These are phyloP conservation scores for Lecanicillium sp. DNA, from an alignment of 2,329 filamentous ascomycete genomes.

Conservation along the genomic window DNA sequence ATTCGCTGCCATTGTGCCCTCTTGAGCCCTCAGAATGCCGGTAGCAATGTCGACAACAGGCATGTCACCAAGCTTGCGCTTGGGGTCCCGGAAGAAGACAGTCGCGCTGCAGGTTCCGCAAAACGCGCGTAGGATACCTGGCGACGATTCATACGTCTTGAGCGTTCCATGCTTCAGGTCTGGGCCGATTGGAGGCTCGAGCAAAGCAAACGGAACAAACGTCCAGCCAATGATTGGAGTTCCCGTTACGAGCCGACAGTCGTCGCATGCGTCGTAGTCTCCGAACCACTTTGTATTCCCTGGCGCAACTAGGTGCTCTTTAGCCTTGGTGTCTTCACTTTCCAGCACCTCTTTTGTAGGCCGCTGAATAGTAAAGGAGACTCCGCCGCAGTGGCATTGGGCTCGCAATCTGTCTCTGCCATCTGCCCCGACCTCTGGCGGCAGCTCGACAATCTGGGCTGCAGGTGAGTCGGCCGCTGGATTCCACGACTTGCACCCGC, in stretches of 20 bases:
- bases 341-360: conserved; percentile 23
- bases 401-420: conserved; percentile 32
- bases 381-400: conserved; percentile 37
- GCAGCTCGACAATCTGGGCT: conserved; percentile 17
- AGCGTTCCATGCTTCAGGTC: conserved; percentile 33
- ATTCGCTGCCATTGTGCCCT: conserved; percentile 32
- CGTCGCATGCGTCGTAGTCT: conserved; percentile 31
- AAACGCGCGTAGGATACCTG: conserved; percentile 31
- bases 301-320: conserved; percentile 24
- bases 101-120: conserved; percentile 39
- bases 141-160: conserved; percentile 32
- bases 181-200: conserved; percentile 26
- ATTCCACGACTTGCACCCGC: conserved; percentile 25
- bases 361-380: conserved; percentile 35
- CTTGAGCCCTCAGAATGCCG: conserved; percentile 35
- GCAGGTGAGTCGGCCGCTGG: conserved; percentile 20
- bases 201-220: conserved; percentile 27
- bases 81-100: conserved; percentile 24
- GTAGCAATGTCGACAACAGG: conserved; percentile 33
- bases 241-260: conserved; percentile 35
- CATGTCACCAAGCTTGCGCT: conserved; percentile 19
- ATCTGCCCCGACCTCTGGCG: conserved; percentile 22
- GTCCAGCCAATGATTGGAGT: conserved; percentile 34
- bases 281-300: conserved; percentile 35
- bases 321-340: conserved; percentile 18